Evolutionary conservation across 2,329 filamentous ascomycete species (phyloP), one percentile per base, ranked within the genome.

Genomic region (Macroventuria anomochaeta): DNA sequence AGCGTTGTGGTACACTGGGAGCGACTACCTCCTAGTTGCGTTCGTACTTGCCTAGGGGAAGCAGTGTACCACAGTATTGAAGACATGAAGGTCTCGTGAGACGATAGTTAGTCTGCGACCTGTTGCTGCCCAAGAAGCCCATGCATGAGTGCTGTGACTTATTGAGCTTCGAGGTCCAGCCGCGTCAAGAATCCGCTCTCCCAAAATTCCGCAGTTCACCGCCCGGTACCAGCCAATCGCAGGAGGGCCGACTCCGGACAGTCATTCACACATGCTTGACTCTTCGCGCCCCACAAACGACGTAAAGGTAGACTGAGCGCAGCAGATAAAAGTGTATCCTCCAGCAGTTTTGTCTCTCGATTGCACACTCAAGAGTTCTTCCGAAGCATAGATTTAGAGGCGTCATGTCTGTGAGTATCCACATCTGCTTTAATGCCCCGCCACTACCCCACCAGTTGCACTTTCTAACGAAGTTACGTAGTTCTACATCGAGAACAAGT

Each of bases 401-500:
- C 52, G 47, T 29, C 59, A 71, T 70, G 68, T 71, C 68, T 59
- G 65, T 68, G 42, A 56, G 56, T 64, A 52, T 50, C 40, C 34
- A 36, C 26, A 41, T 20, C 32, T 10, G 21, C 48, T 40, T 10
- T 4, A 18, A 32, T 29, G 17, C 36, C 52, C 36, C 51, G 39
- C 25, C 37, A 33, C 46, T 36, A 49, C 51, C 57, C 61, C 53
- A 56, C 54, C 23, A 49, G 43, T 41, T 46, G 38, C 42, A 23
- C 20, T n/a, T 28, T 54, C 62, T 68, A 58, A 70, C 59, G 25
- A 31, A 17, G 21, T 55, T 28, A 34, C 31, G 40, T 54, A 81
- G 79, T 81, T 80, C 77, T 80, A 76, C 75, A 75, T 79, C 57
- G 76, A 77, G 60, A 82, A 81, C 71, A 75, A 77, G 63, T 72